These are phyloP conservation scores for Mycena indigotica DNA, from an alignment of 768 basidiomycete genomes.

Conservation along the genomic window DNA sequence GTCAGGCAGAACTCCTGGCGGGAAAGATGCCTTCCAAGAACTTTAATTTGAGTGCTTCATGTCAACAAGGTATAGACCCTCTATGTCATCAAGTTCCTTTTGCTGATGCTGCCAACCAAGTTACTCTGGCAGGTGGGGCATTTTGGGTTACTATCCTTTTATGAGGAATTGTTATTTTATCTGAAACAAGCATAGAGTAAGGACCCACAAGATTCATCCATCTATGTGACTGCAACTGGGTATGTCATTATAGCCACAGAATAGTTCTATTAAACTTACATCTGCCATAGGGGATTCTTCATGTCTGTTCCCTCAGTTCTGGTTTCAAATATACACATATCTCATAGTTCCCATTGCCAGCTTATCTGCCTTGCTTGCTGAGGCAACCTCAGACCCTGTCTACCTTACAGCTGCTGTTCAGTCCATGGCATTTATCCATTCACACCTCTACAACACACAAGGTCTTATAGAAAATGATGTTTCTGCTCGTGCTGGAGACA, in stretches of 20 bases:
- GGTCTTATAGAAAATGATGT: background rate
- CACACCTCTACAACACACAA: background rate
- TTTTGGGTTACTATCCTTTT: background rate
- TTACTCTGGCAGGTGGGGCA: slow-evolving; percentile 3
- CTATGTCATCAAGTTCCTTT: background rate
- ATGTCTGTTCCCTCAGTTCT: background rate
- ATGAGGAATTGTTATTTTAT: no score
- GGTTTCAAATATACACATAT: no score
- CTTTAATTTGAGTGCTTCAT: background rate
- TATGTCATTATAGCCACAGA: background rate
- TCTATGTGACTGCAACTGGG: background rate
- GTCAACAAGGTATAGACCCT: background rate
- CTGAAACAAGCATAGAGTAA: no score
- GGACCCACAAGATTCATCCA: background rate
- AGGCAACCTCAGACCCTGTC: slow-evolving; percentile 10
- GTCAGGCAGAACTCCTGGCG: background rate
- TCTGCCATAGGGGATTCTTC: slow-evolving; percentile 3
- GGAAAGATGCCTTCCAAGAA: background rate
- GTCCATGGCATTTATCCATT: background rate
- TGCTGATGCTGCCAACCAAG: background rate
- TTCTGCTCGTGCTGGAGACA: background rate
- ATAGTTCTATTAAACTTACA: background rate
- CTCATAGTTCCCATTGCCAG: background rate
- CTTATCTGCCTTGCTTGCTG: slow-evolving; percentile 13
- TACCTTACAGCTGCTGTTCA: slow-evolving; percentile 5